A percentile compares a stretch with the other conserved stretches of the same genome.
Evolutionary conservation across 2,329 filamentous ascomycete genomes (phyloP).

Genomic region (Thermothelomyces thermophilus): DNA sequence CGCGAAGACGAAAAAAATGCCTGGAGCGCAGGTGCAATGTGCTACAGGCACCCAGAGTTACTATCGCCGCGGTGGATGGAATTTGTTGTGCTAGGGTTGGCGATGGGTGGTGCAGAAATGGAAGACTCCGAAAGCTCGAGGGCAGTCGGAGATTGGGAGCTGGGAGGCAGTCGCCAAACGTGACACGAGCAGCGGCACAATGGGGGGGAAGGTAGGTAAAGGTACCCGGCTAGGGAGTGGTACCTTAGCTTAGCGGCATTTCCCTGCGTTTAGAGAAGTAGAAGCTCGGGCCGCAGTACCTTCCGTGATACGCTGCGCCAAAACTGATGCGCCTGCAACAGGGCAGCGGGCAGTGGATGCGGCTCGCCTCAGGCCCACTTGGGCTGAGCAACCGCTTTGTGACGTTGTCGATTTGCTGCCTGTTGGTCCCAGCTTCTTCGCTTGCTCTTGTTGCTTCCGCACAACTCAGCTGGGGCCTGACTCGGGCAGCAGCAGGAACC

Average conservation of each 20-base stretch:
- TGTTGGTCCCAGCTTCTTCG: conserved; percentile 15
- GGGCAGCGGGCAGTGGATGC: conserved; percentile 5
- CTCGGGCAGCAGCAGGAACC: neutral
- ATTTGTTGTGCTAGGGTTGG: conserved; percentile 8
- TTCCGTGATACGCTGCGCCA: conserved; percentile 2
- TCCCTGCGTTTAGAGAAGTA: neutral
- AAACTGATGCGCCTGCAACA: neutral
- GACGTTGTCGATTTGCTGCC: conserved; percentile 30
- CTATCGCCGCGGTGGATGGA: conserved; percentile 4
- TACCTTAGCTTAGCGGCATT: neutral
- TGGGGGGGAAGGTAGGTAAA: conserved; percentile 13
- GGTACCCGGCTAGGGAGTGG: conserved; percentile 4
- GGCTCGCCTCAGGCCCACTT: conserved; percentile 17
- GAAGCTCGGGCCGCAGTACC: conserved; percentile 3
- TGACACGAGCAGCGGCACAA: conserved; percentile 18
- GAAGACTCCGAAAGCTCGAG: conserved; percentile 16
- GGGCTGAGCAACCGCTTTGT: conserved; percentile 21
- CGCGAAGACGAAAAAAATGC: conserved; percentile 1
- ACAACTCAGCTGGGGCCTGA: neutral
- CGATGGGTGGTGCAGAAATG: conserved; percentile 18
- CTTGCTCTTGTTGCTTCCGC: neutral
- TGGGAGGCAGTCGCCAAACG: conserved; percentile 21
- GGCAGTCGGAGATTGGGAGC: conserved; percentile 15
- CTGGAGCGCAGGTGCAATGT: conserved; percentile 2
- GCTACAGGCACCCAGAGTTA: conserved; percentile 1